phyloP scores from a whole-genome alignment of 495 filamentous ascomycete species.

The Aspergillus homomorphus region DNA sequence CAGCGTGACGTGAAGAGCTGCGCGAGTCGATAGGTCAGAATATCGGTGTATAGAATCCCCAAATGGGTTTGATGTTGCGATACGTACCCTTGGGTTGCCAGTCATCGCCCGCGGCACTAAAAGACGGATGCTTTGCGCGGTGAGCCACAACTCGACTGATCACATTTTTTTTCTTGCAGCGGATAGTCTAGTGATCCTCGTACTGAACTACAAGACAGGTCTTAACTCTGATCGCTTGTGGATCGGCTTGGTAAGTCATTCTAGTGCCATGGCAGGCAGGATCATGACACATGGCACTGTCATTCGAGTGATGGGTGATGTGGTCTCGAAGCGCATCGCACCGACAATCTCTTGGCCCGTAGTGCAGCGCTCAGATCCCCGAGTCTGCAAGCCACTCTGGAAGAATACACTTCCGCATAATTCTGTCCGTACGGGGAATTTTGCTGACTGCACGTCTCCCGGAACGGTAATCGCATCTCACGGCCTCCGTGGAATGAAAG shows the following conservation, averaged over 20 bases:
- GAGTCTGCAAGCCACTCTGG: slow-evolving; percentile 14
- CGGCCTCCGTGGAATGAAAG: background rate
- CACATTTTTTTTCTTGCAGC: slow-evolving; percentile 7
- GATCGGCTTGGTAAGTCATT: background rate
- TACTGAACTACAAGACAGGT: background rate
- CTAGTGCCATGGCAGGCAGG: background rate
- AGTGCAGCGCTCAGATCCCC: slow-evolving; percentile 8
- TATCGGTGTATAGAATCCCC: slow-evolving; percentile 17
- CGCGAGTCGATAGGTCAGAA: slow-evolving; percentile 16
- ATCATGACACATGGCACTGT: background rate
- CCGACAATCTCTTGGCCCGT: background rate
- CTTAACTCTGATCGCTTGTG: background rate
- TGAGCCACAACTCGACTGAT: background rate
- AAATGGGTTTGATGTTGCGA: slow-evolving; percentile 12
- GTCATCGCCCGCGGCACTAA: background rate
- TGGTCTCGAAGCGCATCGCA: too few relatives aligned
- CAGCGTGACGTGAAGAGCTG: background rate
- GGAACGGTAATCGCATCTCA: background rate
- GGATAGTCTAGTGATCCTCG: background rate
- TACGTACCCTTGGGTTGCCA: slow-evolving; percentile 8
- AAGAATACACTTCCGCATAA: slow-evolving; percentile 1
- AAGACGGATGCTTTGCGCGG: background rate
- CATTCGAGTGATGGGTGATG: background rate
- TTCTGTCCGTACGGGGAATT: background rate
- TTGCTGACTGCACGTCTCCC: background rate